Conservation (phyloP, 805 yeast species). For the Hanseniaspora thailandica region DNA sequence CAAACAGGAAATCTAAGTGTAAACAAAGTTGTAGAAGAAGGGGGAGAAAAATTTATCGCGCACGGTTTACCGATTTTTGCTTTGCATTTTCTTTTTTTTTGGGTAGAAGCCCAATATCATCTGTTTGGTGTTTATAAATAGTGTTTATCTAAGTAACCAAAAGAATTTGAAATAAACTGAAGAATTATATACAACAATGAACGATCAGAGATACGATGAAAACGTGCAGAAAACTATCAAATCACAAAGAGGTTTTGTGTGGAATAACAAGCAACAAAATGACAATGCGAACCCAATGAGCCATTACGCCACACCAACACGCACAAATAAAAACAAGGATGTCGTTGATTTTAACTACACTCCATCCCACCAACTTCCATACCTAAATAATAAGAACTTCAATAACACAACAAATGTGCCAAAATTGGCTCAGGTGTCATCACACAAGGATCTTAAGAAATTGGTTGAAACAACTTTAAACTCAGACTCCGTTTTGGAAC, state of each 20-base stretch:
- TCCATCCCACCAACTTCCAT: conserved; percentile 30
- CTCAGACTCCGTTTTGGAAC: conserved; percentile 76
- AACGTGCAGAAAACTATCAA: conserved; percentile 31
- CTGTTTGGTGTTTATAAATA: background rate
- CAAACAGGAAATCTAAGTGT: background rate
- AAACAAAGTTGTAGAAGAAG: background rate
- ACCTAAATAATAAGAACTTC: conserved; percentile 21
- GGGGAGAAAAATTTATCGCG: background rate
- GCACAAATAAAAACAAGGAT: background rate
- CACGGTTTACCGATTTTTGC: background rate
- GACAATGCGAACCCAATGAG: conserved; percentile 1
- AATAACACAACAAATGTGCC: conserved; percentile 13
- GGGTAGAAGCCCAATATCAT: background rate
- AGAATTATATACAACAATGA: background rate
- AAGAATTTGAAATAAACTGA: background rate
- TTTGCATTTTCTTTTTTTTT: background rate
- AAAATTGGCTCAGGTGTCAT: conserved; percentile 33
- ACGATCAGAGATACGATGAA: background rate
- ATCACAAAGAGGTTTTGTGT: conserved; percentile 37
- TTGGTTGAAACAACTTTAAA: conserved; percentile 95
- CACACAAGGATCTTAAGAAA: conserved; percentile 65
- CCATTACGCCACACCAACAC: conserved; percentile 5
- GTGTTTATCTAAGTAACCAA: background rate
- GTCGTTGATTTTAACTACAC: conserved; percentile 30
- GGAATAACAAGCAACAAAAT: conserved; percentile 22